Base-by-base conservation (phyloP, 164 flowering plant species). In the Malania oleifera region DNA sequence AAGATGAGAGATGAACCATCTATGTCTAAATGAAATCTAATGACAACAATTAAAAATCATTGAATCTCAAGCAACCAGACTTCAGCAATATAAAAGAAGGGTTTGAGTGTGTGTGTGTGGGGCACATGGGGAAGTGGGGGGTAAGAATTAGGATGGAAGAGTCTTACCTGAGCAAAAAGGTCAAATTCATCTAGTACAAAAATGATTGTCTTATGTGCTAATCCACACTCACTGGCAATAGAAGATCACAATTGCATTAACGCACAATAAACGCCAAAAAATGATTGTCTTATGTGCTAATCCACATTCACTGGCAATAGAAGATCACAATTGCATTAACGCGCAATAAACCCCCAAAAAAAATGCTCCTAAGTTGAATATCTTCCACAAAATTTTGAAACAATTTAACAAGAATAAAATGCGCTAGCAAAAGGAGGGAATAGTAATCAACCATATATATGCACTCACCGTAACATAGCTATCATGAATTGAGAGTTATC, bases 151-250 rank as follows among this genome's bases (percentile, higher is more conserved):
- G n/a, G 28, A 45, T 20, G 14, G 22, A 12, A 56, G 14, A 57
- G 54, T 38, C 66, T 59, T 69, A 84, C 99, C 93, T 86, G 97
- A 48, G 97, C 69, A 66, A 95, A 95, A 50, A 80, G 84, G 66
- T 91, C 97, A 72, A 95, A 95, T 70, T 91, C 96, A 71, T 95
- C 90, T 60, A 95, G 80, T 19, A 89, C 82, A 78, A 95, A 89
- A 28, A 91, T 70, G 54, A 89, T 71, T 62, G 99, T 83, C 71
- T 82, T 95, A 72, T 95, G 96, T 38, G 97, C 96, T 64, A 88
- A 72, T 63, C 95, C 96, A 72, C 96, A 88, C 68, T 91, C 96
- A 75, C 99, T 95, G 71, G 23, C 50, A 72, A 63, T 5, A 43
- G 50, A 24, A 37, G 25, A 54, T 20, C n/a, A n/a, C n/a, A 10